These are phyloP conservation scores for Lasiosphaeria miniovina DNA, from an alignment of 495 filamentous ascomycete genomes.

Conservation along the genomic window DNA sequence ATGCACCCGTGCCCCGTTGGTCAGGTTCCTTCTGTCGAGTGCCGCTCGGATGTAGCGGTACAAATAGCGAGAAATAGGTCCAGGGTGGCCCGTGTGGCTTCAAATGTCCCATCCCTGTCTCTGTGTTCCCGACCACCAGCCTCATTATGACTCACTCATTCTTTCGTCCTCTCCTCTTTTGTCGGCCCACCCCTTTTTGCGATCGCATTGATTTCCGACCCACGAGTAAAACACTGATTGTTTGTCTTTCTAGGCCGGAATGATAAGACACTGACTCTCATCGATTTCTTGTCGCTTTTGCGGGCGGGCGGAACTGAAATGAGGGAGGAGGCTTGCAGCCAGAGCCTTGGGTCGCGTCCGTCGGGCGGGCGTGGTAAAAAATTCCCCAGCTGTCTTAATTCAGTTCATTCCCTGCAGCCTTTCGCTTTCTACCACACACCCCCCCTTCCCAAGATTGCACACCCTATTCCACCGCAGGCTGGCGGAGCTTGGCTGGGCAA, in stretches of 20 bases:
- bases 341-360: too few species aligned
- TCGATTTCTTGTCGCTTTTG: too few species aligned
- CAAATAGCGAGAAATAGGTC: background rate
- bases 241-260: background rate
- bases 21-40: background rate
- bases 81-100: constrained; percentile 19
- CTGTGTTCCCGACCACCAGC: constrained; percentile 15
- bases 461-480: background rate
- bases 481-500: background rate
- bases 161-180: constrained; percentile 2
- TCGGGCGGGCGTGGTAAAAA: too few species aligned
- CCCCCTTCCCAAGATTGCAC: background rate
- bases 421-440: background rate
- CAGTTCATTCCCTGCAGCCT: background rate
- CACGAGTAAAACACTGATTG: background rate
- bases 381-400: too few species aligned
- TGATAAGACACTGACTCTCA: too few species aligned
- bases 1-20: background rate
- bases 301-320: too few species aligned
- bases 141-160: constrained; percentile 25
- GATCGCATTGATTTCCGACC: background rate
- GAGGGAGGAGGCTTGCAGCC: too few species aligned
- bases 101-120: constrained; percentile 12
- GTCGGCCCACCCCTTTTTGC: background rate
- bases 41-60: constrained; percentile 16